A percentile compares a stretch with the other conserved stretches of the same genome.
Conservation (phyloP, 306 rosid species). For the Citrullus mucosospermus region DNA sequence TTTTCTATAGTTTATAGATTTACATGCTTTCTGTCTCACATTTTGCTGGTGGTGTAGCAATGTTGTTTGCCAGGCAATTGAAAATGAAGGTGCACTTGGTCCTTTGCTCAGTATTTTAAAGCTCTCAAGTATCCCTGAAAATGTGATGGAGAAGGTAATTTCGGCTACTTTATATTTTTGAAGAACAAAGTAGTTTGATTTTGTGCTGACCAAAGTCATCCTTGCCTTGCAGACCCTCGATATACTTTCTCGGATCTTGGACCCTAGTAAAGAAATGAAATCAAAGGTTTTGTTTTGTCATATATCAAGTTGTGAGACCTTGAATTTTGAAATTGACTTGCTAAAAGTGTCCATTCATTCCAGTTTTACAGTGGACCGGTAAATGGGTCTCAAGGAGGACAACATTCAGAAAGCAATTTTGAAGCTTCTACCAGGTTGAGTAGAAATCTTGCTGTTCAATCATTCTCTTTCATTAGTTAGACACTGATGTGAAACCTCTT, state of each 20-base stretch:
- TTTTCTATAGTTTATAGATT: neutral
- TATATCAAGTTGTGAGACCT: constrained; percentile 13
- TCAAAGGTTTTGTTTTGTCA: constrained; percentile 46
- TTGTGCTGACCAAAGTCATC: constrained; percentile 16
- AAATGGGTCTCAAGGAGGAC: constrained; percentile 30
- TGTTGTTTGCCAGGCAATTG: constrained; percentile 51
- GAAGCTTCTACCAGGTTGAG: constrained; percentile 14
- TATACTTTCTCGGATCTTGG: constrained; percentile 55
- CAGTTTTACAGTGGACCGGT: constrained; percentile 66
- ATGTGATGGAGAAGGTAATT: constrained; percentile 50
- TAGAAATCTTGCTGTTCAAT: constrained; percentile 11
- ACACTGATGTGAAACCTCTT: neutral
- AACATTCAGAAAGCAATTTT: constrained; percentile 13
- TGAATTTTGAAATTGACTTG: constrained; percentile 16
- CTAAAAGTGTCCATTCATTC: constrained; percentile 35
- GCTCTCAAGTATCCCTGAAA: constrained; percentile 27
- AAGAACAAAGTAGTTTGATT: constrained; percentile 7
- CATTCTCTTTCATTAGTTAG: neutral
- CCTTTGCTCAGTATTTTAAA: constrained; percentile 45
- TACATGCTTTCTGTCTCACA: neutral
- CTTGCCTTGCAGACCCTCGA: constrained; percentile 47
- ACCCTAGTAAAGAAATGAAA: constrained; percentile 66
- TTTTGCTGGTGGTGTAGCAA: constrained; percentile 36
- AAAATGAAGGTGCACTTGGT: constrained; percentile 53
- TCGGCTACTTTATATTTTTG: constrained; percentile 2